Conservation (phyloP, 2,329 filamentous ascomycete genomes). For the Fusarium nygamai region DNA sequence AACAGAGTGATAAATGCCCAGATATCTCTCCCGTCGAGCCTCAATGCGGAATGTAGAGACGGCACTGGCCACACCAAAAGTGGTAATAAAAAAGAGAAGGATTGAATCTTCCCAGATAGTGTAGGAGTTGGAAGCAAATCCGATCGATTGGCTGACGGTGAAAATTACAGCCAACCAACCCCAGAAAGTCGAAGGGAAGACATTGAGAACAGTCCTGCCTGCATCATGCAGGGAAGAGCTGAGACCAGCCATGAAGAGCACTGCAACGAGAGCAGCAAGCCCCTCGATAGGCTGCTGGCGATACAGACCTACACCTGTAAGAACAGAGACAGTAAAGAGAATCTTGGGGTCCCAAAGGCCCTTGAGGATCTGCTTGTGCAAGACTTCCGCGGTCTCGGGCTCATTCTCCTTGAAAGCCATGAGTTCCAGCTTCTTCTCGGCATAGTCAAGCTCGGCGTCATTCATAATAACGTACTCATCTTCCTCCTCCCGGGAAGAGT, state of each 20-base stretch:
- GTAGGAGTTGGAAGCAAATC: constrained; percentile 97
- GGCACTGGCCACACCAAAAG: constrained; percentile 82
- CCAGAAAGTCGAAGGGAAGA: constrained; percentile 82
- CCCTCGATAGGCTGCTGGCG: constrained; percentile 47
- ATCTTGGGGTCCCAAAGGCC: constrained; percentile 51
- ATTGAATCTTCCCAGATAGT: constrained; percentile 99
- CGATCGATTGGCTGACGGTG: constrained; percentile 86
- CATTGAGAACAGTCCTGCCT: constrained; percentile 57
- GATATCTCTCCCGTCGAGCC: constrained; percentile 71
- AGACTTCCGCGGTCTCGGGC: constrained; percentile 53
- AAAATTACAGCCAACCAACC: constrained; percentile 86
- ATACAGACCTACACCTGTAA: constrained; percentile 46
- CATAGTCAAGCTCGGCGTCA: constrained; percentile 66
- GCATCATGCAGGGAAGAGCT: constrained; percentile 54
- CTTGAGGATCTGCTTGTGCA: constrained; percentile 48
- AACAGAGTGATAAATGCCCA: constrained; percentile 86
- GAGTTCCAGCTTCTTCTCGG: constrained; percentile 67
- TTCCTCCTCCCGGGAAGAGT: constrained; percentile 69
- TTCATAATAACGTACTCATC: constrained; percentile 65
- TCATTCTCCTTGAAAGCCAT: constrained; percentile 49
- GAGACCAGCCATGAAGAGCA: constrained; percentile 54
- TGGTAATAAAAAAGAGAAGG: constrained; percentile 87
- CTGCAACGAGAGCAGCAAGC: constrained; percentile 52
- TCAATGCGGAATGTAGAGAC: constrained; percentile 80
- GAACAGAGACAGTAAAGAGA: constrained; percentile 44